These are phyloP conservation scores for Curvularia eragrostidis DNA, from an alignment of 2,329 filamentous ascomycete genomes.

Conservation along the genomic window DNA sequence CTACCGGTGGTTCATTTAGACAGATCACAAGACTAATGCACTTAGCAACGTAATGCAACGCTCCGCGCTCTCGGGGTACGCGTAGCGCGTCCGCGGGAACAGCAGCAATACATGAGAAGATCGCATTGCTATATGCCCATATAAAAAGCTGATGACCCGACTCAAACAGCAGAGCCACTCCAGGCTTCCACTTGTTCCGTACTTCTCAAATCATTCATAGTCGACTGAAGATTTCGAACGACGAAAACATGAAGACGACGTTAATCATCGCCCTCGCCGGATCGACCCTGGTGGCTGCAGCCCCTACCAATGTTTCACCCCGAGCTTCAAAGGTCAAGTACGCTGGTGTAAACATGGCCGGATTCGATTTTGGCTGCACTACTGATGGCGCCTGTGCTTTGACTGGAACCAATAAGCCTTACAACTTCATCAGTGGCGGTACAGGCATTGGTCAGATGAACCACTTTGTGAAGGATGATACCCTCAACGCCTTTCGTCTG, in stretches of 20 bases:
- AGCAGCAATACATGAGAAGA: not conserved
- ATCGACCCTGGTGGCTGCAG: not conserved
- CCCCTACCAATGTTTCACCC: not conserved
- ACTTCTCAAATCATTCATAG: not conserved
- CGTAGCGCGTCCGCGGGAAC: not conserved
- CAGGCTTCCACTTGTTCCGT: not conserved
- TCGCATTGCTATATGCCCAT: not conserved
- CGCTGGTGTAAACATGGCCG: constrained; percentile 55
- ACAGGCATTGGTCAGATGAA: constrained; percentile 60
- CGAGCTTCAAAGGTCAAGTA: constrained; percentile 19
- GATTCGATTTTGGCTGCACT: constrained; percentile 58
- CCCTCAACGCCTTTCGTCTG: constrained; percentile 64
- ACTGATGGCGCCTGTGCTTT: constrained; percentile 9
- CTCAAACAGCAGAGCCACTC: not conserved
- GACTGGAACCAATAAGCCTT: constrained; percentile 34
- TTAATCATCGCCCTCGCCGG: not conserved
- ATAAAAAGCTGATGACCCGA: not conserved
- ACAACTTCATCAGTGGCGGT: constrained; percentile 25
- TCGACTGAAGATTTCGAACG: not conserved
- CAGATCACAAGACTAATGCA: not conserved
- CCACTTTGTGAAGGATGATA: constrained; percentile 62
- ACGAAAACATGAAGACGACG: not conserved
- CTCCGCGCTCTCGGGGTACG: not conserved
- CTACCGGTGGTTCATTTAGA: not conserved
- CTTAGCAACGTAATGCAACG: not conserved